Base-by-base conservation (phyloP, 495 filamentous ascomycete genomes). In the Penicillium arizonense region DNA sequence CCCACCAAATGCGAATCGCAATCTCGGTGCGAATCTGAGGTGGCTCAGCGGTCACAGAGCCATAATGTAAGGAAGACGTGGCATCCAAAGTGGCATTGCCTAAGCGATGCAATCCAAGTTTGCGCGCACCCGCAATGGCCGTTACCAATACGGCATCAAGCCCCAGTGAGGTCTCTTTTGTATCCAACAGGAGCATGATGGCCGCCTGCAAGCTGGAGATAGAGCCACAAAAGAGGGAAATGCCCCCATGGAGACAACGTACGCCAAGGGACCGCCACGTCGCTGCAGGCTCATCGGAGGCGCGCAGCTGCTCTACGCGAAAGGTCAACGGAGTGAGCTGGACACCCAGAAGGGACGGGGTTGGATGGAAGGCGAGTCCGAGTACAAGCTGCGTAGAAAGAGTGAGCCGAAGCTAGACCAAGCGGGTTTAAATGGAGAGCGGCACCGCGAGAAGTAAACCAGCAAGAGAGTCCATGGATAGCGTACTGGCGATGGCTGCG, bases 221-320 rank as follows among this genome's bases (percentile, higher is more conserved):
- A n/a, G 67, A 68, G 16, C 59, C 64, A 57, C 64, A 65, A 43
- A 68, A 70, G 5, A 65, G 34, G 4, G 62, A 56, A 7, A 65
- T 44, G 0, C 42, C 20, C 9, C 59, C 62, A 28, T 51, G 54
- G 3, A 70, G 59, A 52, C 67, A 70, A 20, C 64, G 64, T 30
- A 65, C 11, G 12, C 40, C 54, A 34, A 70, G 62, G 5, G 59
- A 53, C 30, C 64, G 50, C 67, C 64, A 70, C 20, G 47, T 50
- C 18, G 49, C 42, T 10, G 24, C n/a, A 26, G 13, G 32, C 20
- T 21, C 12, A 33, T 43, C 41, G 3, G 52, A 55, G 11, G 41
- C 28, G 5, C 56, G 56, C 9, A 59, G 18, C 24, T 42, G 21
- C 21, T 50, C 55, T 11, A 57, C 49, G 10, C 43, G 43, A 1